phyloP scores from a whole-genome alignment of 768 basidiomycete species.

The Leccinum subtestaceum region DNA sequence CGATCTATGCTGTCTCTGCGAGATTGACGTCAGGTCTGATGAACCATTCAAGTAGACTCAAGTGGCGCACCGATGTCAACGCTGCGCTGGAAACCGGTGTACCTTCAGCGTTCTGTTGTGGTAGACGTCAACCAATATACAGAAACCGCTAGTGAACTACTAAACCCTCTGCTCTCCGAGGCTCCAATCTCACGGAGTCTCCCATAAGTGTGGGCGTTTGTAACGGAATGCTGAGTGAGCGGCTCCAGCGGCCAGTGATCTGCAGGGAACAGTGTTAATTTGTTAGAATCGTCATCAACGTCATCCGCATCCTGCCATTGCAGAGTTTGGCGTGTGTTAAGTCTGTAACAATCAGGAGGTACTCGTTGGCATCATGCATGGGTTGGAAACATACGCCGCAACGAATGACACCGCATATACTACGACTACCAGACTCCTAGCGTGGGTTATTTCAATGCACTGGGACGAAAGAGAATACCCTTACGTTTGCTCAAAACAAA shows the following conservation, averaged over 20 bases:
- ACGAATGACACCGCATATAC: conserved; percentile 64
- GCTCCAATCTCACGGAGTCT: not conserved
- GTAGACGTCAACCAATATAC: not conserved
- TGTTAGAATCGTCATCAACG: conserved; percentile 24
- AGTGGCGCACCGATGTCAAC: not conserved
- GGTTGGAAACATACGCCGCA: conserved; percentile 47
- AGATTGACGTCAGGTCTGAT: not conserved
- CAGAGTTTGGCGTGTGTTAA: conserved; percentile 57
- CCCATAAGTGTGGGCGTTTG: not conserved
- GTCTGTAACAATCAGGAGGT: conserved; percentile 33
- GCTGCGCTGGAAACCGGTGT: not conserved
- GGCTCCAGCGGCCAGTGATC: too few species aligned
- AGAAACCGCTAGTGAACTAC: not conserved
- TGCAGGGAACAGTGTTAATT: not conserved
- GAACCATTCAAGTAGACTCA: not conserved
- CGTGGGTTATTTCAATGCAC: conserved; percentile 1
- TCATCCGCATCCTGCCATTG: conserved; percentile 54
- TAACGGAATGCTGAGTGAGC: conserved; percentile 5
- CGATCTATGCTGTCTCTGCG: conserved; percentile 1
- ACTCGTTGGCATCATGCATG: not conserved
- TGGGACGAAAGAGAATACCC: conserved; percentile 19
- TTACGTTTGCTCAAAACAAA: conserved; percentile 65
- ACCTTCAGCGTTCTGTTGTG: not conserved
- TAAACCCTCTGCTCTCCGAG: not conserved
- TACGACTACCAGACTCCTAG: conserved; percentile 16